Conservation (phyloP, 352 stramenopile genomes). For the Globisporangium spinosum region DNA sequence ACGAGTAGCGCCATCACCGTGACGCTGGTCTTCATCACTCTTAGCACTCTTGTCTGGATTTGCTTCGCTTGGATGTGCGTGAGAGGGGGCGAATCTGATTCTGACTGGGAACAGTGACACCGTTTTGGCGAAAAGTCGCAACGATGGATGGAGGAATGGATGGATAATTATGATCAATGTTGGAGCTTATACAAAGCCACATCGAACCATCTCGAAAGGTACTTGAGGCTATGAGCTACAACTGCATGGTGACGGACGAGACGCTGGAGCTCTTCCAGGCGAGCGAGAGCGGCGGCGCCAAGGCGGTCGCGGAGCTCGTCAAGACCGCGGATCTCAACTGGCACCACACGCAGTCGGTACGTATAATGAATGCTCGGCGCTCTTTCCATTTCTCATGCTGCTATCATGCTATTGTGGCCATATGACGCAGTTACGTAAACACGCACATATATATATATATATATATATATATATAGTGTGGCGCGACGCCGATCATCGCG, state of each 20-base stretch:
- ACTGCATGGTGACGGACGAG: constrained; percentile 51
- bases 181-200: background rate
- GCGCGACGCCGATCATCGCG: constrained; percentile 61
- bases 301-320: constrained; percentile 43
- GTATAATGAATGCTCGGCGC: background rate
- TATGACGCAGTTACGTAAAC: background rate
- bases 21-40: background rate
- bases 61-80: background rate
- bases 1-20: constrained; percentile 14
- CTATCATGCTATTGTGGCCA: background rate
- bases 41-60: background rate
- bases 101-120: constrained; percentile 9
- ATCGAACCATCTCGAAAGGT: background rate
- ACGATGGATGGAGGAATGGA: background rate
- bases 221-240: constrained; percentile 48
- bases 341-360: constrained; percentile 61
- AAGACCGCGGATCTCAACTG: constrained; percentile 63
- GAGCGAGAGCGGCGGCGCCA: constrained; percentile 47
- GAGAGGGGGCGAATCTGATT: background rate
- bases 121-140: constrained; percentile 8
- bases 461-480: constrained; percentile 46
- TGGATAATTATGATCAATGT: background rate
- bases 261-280: constrained; percentile 60
- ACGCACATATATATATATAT: constrained; percentile 13
- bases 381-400: background rate